Evolutionary conservation across 306 rosid species (phyloP).

Genomic region (Quercus dentata): DNA sequence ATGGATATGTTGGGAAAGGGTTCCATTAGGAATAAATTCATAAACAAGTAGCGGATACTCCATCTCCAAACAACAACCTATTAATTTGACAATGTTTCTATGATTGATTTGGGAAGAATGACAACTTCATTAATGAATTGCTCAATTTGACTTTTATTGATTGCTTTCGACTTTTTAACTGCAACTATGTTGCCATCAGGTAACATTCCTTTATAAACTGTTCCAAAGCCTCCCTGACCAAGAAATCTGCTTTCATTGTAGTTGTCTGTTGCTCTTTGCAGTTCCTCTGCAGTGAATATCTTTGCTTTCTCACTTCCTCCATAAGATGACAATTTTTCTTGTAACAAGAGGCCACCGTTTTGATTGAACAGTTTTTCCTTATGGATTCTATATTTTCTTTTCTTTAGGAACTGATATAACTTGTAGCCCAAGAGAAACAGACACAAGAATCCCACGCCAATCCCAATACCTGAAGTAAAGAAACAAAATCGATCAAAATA

Average conservation of each 20-base stretch:
- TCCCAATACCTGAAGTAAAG: constrained; percentile 1
- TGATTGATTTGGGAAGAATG: constrained; percentile 33
- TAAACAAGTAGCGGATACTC: constrained; percentile 19
- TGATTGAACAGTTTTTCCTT: constrained; percentile 13
- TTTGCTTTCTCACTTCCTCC: constrained; percentile 10
- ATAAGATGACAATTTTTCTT: not conserved
- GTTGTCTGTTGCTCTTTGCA: constrained; percentile 27
- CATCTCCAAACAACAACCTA: constrained; percentile 7
- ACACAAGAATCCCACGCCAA: not conserved
- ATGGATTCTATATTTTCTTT: not conserved
- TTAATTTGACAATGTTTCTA: constrained; percentile 24
- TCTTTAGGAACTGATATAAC: not conserved
- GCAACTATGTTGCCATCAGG: constrained; percentile 32
- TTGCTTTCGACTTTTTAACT: constrained; percentile 17
- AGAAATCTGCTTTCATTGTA: constrained; percentile 14
- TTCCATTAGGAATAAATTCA: constrained; percentile 57
- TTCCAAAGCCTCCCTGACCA: constrained; percentile 32
- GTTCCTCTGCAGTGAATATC: constrained; percentile 23
- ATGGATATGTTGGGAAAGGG: constrained; percentile 29
- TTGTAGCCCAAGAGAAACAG: not conserved
- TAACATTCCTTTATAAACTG: constrained; percentile 16
- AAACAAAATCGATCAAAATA: too few species aligned
- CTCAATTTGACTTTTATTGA: not conserved
- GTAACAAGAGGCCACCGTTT: constrained; percentile 33
- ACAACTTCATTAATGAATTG: constrained; percentile 34